These are phyloP conservation scores for Pleurotus platypus DNA, from an alignment of 768 basidiomycete genomes.

Conservation along the genomic window DNA sequence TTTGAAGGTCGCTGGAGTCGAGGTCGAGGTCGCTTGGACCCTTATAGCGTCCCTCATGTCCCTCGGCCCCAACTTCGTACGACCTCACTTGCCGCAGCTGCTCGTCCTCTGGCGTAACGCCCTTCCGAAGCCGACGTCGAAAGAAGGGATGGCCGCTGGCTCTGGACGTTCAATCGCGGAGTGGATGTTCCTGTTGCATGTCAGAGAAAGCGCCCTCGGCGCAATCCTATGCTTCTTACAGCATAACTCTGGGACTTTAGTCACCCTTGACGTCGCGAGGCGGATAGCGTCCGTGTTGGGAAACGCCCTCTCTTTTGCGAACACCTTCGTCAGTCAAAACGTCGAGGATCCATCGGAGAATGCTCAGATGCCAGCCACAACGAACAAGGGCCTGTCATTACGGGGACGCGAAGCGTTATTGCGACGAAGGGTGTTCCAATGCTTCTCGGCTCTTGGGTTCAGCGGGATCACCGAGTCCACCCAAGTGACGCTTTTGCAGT, in stretches of 20 bases:
- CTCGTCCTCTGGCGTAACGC: conserved; percentile 97
- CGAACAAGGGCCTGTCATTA: conserved; percentile 50
- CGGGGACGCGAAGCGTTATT: conserved; percentile 81
- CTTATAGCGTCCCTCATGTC: conserved; percentile 87
- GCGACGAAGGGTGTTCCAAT: conserved; percentile 83
- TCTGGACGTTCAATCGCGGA: conserved; percentile 68
- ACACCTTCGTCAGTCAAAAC: conserved; percentile 72
- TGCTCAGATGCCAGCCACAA: conserved; percentile 25
- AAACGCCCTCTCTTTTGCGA: conserved; percentile 88
- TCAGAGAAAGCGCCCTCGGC: conserved; percentile 86
- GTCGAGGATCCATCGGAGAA: conserved; percentile 58
- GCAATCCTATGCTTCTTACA: conserved; percentile 86
- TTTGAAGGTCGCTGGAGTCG: conserved; percentile 72
- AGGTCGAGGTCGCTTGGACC: conserved; percentile 94
- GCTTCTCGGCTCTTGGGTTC: conserved; percentile 79
- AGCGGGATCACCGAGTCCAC: conserved; percentile 77
- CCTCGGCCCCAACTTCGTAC: conserved; percentile 90
- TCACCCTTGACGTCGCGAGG: conserved; percentile 91
- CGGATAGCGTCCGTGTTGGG: conserved; percentile 82
- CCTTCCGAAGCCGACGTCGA: conserved; percentile 89
- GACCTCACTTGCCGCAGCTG: conserved; percentile 88
- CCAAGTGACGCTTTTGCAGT: conserved; percentile 79
- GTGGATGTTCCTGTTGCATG: conserved; percentile 88
- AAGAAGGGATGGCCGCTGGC: conserved; percentile 57
- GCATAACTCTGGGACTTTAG: conserved; percentile 69